Conservation (phyloP, 495 filamentous ascomycete genomes). For the Trichoderma parareesei region DNA sequence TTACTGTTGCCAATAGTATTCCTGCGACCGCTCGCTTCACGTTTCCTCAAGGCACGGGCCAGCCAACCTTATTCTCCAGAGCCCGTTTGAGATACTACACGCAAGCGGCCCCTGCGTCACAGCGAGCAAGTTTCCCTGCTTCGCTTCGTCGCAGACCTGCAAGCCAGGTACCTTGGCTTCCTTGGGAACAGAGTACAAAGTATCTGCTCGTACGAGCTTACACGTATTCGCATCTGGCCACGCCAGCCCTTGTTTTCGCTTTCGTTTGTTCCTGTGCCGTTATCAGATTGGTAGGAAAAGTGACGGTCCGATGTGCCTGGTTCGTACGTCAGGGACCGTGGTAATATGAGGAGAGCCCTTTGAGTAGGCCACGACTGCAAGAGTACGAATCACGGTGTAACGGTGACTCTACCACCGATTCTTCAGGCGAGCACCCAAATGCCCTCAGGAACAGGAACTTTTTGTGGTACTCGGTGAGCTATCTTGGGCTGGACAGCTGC, state of each 20-base stretch:
- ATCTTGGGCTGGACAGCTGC: not conserved
- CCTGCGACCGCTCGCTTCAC: not conserved
- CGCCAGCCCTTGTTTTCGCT: not conserved
- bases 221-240: no score
- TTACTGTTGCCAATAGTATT: not conserved
- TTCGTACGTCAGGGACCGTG: not conserved
- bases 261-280: not conserved
- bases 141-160: not conserved
- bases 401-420: not conserved
- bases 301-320: not conserved
- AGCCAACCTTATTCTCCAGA: not conserved
- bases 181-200: no score
- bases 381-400: conserved; percentile 2
- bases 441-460: no score
- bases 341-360: not conserved
- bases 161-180: not conserved
- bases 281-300: not conserved
- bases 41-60: not conserved
- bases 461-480: not conserved
- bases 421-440: not conserved
- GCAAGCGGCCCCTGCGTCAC: not conserved
- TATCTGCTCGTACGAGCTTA: no score
- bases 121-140: not conserved
- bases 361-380: not conserved
- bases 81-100: not conserved